Percentiles rank a stretch among this genome's conserved stretches.
Evolutionary conservation across 352 stramenopile species (phyloP).

Genomic region (Phytophthora ramorum): DNA sequence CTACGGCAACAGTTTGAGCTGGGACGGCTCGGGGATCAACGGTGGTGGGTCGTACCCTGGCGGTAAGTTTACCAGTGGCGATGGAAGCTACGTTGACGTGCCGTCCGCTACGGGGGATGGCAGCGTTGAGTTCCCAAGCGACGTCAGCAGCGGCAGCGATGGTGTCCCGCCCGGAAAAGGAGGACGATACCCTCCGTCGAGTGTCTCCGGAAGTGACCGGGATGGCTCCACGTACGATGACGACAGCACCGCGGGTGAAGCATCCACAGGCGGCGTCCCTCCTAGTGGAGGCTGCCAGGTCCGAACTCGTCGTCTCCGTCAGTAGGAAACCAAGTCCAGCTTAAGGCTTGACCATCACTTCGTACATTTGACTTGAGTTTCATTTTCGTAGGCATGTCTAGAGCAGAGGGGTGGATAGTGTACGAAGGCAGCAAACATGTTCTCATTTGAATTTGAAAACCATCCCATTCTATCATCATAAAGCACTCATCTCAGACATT

Average conservation of each 20-base stretch:
- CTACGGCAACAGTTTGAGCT: slow-evolving; percentile 6
- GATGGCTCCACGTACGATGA: slow-evolving; percentile 3
- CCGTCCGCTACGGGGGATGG: background rate
- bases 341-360: too few relatives aligned
- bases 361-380: slow-evolving; percentile 9
- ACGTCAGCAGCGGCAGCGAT: slow-evolving; percentile 1
- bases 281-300: slow-evolving; percentile 21
- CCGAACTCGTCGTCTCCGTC: slow-evolving; percentile 23
- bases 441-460: background rate
- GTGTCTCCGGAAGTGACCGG: slow-evolving; percentile 4
- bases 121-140: slow-evolving; percentile 11
- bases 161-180: slow-evolving; percentile 1
- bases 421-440: background rate
- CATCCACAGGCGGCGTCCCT: background rate
- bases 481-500: too few relatives aligned
- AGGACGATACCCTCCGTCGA: background rate
- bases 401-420: slow-evolving; percentile 1
- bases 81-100: slow-evolving; percentile 12
- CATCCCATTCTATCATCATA: background rate
- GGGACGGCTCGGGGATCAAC: slow-evolving; percentile 2
- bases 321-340: slow-evolving; percentile 7
- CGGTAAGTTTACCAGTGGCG: slow-evolving; percentile 15
- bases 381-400: slow-evolving; percentile 2
- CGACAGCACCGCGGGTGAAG: slow-evolving; percentile 2
- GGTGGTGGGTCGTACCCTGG: slow-evolving; percentile 8